Percentiles rank a stretch among this genome's conserved stretches.
Conservation (phyloP, 129 eudicot genomes). For the Flaveria ramosissima region DNA sequence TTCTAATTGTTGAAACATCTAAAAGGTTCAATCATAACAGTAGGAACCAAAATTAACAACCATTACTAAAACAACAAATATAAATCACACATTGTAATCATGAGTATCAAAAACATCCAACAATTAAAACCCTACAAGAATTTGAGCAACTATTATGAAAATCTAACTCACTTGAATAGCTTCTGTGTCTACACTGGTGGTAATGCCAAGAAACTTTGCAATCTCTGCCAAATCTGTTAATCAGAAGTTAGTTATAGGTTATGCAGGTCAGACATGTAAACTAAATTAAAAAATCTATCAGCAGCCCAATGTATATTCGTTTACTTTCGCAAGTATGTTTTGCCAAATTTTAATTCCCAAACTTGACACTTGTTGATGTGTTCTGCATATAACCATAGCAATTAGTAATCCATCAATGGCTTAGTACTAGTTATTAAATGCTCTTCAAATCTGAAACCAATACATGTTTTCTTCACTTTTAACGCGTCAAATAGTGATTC, state of each 20-base stretch:
- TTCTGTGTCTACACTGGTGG: conserved; percentile 82
- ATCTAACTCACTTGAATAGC: conserved; percentile 82
- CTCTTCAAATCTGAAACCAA: background rate
- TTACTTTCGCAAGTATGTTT: background rate
- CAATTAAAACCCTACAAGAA: background rate
- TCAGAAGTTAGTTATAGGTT: background rate
- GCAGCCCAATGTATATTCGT: background rate
- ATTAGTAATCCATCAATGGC: background rate
- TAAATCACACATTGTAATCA: background rate
- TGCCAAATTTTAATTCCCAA: background rate
- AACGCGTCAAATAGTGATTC: background rate
- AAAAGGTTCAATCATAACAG: background rate
- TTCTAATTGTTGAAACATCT: background rate
- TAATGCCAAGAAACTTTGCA: conserved; percentile 94
- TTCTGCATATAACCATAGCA: conserved; percentile 4
- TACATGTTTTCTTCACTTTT: conserved; percentile 15
- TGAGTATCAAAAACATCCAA: conserved; percentile 21
- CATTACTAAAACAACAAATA: background rate
- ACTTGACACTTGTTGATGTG: background rate
- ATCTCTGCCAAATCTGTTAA: conserved; percentile 91
- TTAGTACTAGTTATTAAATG: background rate
- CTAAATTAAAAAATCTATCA: background rate
- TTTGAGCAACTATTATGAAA: background rate
- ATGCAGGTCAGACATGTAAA: background rate
- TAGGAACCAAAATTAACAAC: background rate